Evolutionary conservation across 257 asterid genomes (phyloP).

Genomic region (Solanum infundibuliforme): DNA sequence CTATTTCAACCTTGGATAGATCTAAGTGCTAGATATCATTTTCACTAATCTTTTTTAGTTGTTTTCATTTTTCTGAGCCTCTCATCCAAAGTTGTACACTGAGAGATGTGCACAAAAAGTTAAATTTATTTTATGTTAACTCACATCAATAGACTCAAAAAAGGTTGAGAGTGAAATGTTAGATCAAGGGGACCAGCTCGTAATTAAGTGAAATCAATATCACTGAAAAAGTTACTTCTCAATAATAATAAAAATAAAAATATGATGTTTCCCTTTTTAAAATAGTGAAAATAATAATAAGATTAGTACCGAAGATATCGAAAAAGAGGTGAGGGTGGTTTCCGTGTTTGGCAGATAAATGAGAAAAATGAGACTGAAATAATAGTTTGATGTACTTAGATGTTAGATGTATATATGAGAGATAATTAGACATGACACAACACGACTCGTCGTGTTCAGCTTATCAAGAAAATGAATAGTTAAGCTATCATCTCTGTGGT

Average conservation of each 20-base stretch:
- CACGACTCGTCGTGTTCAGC: neutral
- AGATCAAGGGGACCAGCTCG: neutral
- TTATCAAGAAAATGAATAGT: neutral
- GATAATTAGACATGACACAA: too few relatives aligned
- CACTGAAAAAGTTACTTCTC: neutral
- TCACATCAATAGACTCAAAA: neutral
- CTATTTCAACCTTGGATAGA: neutral
- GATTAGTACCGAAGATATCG: fast-evolving
- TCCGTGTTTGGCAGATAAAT: neutral
- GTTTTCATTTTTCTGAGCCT: neutral
- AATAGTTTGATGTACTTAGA: neutral
- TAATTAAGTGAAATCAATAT: neutral
- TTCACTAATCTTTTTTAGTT: neutral
- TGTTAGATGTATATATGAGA: neutral
- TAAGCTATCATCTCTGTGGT: neutral
- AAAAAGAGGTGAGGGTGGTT: neutral
- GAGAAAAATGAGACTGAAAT: fast-evolving
- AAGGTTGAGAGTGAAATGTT: neutral
- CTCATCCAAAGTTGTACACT: neutral
- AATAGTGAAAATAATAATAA: neutral
- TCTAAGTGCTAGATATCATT: neutral
- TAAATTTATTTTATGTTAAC: neutral
- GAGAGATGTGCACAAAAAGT: neutral
- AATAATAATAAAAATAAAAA: too few relatives aligned
- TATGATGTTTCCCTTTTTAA: neutral